A percentile compares a stretch with the other conserved stretches of the same genome.
phyloP scores from a whole-genome alignment of 228 moss, liverwort and hornwort genomes.

The Sphagnum magellanicum region DNA sequence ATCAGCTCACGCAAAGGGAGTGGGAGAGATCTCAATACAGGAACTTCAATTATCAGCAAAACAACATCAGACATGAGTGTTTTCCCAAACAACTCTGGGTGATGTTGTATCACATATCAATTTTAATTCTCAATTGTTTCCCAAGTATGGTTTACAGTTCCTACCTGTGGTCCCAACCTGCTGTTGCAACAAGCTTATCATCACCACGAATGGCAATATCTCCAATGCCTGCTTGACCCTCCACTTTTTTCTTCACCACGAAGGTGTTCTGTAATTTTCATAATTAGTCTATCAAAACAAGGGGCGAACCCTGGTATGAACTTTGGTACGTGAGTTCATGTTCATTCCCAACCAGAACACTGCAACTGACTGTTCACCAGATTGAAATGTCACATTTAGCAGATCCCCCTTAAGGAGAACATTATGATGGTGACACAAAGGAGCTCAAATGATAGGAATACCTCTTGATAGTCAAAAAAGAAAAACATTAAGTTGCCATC shows the following conservation, averaged over 20 bases:
- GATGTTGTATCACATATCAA: neutral
- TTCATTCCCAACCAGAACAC: too few species aligned
- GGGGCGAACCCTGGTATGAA: neutral
- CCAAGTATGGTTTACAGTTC: neutral
- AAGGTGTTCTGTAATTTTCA: constrained; percentile 34
- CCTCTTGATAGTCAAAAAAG: constrained; percentile 49
- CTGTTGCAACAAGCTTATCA: constrained; percentile 74
- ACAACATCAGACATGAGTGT: neutral
- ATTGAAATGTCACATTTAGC: too few species aligned
- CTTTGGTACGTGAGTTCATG: too few species aligned
- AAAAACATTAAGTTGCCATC: constrained; percentile 81
- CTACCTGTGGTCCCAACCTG: constrained; percentile 91
- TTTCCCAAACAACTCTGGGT: neutral
- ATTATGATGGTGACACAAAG: too few species aligned
- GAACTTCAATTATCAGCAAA: neutral
- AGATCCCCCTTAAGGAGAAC: too few species aligned
- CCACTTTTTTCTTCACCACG: constrained; percentile 48
- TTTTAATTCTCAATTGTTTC: neutral
- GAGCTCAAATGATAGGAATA: neutral
- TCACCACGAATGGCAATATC: constrained; percentile 72
- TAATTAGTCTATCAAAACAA: neutral
- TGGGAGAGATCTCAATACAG: neutral
- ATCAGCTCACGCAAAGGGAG: neutral
- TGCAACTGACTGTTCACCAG: too few species aligned
- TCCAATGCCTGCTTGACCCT: constrained; percentile 69